Conservation (phyloP, 345 rosid genomes). For the Rhodamnia rubescens region DNA sequence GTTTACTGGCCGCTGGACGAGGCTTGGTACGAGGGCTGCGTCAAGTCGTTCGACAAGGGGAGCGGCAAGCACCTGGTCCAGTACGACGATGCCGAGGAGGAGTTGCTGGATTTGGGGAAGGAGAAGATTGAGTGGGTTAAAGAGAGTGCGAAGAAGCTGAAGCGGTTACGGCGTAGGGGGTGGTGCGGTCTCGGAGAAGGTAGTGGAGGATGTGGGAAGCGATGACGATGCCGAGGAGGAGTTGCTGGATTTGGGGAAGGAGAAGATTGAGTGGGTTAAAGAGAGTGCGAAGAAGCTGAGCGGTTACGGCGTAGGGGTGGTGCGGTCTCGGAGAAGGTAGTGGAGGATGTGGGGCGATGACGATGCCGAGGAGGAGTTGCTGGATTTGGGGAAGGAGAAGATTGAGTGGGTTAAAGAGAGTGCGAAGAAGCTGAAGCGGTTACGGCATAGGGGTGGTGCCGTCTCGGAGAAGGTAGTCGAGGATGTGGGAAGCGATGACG, state of each 20-base stretch:
- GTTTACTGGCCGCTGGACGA: slow-evolving; percentile 95
- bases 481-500: slow-evolving; percentile 14
- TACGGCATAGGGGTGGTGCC: slow-evolving; percentile 45
- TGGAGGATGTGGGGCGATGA: slow-evolving; percentile 35
- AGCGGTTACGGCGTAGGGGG: slow-evolving; percentile 58
- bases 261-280: slow-evolving; percentile 77
- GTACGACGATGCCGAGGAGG: slow-evolving; percentile 88
- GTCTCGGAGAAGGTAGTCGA: slow-evolving; percentile 36
- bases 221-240: slow-evolving; percentile 71
- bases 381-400: slow-evolving; percentile 83
- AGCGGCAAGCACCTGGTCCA: slow-evolving; percentile 56
- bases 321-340: slow-evolving; percentile 38
- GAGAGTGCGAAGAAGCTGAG: slow-evolving; percentile 26
- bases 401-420: slow-evolving; percentile 60
- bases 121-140: slow-evolving; percentile 85
- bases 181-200: slow-evolving; percentile 38
- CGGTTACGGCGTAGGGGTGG: slow-evolving; percentile 53
- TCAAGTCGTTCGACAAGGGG: slow-evolving; percentile 33
- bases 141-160: slow-evolving; percentile 25
- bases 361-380: slow-evolving; percentile 77
- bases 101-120: slow-evolving; percentile 66
- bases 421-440: slow-evolving; percentile 38
- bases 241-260: slow-evolving; percentile 69
- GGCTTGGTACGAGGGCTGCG: slow-evolving; percentile 73
- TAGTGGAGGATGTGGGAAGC: slow-evolving; percentile 17